Evolutionary conservation across 768 basidiomycete species (phyloP).

Genomic region (Cytidiella melzeri): DNA sequence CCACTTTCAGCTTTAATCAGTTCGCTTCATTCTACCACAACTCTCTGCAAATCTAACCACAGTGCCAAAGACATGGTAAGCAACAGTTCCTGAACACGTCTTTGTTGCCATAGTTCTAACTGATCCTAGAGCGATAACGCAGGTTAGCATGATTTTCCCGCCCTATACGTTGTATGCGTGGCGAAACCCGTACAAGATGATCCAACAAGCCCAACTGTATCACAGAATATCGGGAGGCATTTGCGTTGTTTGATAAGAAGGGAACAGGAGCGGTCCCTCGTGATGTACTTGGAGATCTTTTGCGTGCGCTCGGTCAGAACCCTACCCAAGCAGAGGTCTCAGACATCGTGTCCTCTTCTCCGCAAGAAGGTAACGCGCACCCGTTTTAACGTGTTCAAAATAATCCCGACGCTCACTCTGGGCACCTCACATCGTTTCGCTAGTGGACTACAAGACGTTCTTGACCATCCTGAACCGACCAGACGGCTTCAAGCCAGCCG

Average conservation of each 20-base stretch:
- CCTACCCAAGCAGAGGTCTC: constrained; percentile 98
- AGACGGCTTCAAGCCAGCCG: constrained; percentile 96
- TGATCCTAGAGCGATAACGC: constrained; percentile 45
- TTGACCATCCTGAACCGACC: constrained; percentile 87
- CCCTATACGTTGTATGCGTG: background rate
- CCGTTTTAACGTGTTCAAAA: background rate
- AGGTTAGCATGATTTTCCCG: constrained; percentile 29
- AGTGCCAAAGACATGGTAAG: too few relatives aligned
- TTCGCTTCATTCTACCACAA: too few relatives aligned
- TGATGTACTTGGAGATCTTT: constrained; percentile 84
- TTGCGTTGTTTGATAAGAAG: constrained; percentile 96
- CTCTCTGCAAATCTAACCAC: too few relatives aligned
- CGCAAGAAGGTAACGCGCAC: constrained; percentile 67
- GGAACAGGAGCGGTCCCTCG: constrained; percentile 87
- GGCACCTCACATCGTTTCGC: background rate
- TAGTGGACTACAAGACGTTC: constrained; percentile 93
- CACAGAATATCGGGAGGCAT: constrained; percentile 92
- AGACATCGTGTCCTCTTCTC: constrained; percentile 67
- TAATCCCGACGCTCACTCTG: background rate
- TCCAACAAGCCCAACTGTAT: background rate
- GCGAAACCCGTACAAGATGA: background rate
- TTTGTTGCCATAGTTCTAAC: background rate
- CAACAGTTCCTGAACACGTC: background rate
- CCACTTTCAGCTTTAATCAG: too few relatives aligned
- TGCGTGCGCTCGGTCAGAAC: constrained; percentile 94